Evolutionary conservation across 2,329 filamentous ascomycete genomes (phyloP).

Genomic region (Sporothrix pseudoabietina): DNA sequence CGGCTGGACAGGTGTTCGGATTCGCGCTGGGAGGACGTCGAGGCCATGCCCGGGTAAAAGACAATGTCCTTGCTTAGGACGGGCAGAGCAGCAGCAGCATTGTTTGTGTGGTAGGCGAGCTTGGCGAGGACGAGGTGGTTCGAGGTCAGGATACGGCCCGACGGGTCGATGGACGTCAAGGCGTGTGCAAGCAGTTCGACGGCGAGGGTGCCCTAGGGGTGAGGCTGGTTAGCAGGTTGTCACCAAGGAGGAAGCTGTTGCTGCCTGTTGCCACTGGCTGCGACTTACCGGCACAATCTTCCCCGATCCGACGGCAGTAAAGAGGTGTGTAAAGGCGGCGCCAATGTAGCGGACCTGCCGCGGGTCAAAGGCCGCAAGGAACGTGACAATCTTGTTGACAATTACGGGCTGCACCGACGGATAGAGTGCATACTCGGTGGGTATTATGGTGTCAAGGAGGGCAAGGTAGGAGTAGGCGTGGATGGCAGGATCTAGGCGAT

Average conservation of each 20-base stretch:
- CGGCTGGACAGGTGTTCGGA: conserved; percentile 49
- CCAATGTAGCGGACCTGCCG: conserved; percentile 57
- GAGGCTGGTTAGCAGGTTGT: not conserved
- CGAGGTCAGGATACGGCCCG: conserved; percentile 42
- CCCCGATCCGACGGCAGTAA: conserved; percentile 47
- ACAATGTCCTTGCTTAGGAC: conserved; percentile 67
- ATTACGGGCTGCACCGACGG: conserved; percentile 42
- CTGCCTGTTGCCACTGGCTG: no score
- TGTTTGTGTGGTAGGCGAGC: conserved; percentile 57
- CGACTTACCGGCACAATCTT: conserved; percentile 47
- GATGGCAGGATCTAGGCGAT: conserved; percentile 52
- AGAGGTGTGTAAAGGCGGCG: conserved; percentile 47
- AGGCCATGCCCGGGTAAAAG: conserved; percentile 58
- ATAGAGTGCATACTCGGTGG: conserved; percentile 37
- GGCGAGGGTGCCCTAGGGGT: conserved; percentile 49
- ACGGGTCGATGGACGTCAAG: conserved; percentile 67
- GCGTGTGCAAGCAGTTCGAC: conserved; percentile 53
- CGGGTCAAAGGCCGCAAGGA: conserved; percentile 54
- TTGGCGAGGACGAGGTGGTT: conserved; percentile 35
- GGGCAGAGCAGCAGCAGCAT: conserved; percentile 57
- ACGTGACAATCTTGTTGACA: conserved; percentile 48
- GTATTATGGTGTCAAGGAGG: conserved; percentile 49
- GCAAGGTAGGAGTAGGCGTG: conserved; percentile 57
- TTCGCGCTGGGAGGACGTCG: conserved; percentile 35
- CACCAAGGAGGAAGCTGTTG: not conserved